phyloP scores from a whole-genome alignment of 2,329 filamentous ascomycete genomes.

The Akanthomyces muscarius region DNA sequence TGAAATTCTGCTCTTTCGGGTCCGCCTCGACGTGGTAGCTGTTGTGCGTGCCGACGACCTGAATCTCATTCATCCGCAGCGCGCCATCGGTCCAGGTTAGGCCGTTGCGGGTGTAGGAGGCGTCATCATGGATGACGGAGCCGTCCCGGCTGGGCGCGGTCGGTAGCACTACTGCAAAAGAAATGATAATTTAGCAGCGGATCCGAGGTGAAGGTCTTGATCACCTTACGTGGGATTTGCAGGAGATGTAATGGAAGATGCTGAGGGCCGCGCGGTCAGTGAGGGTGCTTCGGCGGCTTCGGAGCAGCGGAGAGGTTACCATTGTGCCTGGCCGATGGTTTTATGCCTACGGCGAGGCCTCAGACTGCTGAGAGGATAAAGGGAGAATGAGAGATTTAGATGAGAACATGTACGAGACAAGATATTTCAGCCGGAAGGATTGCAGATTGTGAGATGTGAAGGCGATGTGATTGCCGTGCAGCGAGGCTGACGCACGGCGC shows the following conservation, averaged over 20 bases:
- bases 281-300: neutral
- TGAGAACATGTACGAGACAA: neutral
- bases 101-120: conserved; percentile 26
- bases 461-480: neutral
- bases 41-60: conserved; percentile 49
- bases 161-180: neutral
- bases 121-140: neutral
- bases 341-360: too few species aligned
- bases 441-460: neutral
- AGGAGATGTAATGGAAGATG: neutral
- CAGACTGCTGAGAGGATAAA: too few species aligned
- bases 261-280: neutral
- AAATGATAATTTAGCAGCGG: neutral
- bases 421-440: neutral
- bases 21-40: conserved; percentile 46
- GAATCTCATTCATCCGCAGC: conserved; percentile 48
- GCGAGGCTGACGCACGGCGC: neutral
- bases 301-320: neutral
- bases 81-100: conserved; percentile 29
- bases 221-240: neutral
- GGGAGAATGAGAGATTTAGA: neutral
- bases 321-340: neutral
- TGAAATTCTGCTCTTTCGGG: conserved; percentile 36
- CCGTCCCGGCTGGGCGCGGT: neutral
- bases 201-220: neutral